Base-by-base conservation (phyloP, 805 yeast species). In the Starmerella etchellsii region DNA sequence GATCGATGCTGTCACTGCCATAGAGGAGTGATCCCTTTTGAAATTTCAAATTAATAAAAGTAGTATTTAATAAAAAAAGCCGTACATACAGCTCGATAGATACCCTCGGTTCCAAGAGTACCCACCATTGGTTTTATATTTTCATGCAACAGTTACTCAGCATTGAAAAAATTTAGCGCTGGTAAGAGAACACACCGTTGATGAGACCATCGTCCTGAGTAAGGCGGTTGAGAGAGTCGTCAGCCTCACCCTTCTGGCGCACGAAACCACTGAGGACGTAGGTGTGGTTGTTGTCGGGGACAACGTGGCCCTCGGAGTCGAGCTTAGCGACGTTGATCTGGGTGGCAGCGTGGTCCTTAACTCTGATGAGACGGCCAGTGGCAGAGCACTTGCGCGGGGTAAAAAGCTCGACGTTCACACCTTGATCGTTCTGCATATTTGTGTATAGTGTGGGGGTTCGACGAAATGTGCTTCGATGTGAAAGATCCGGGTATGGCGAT, bases 331-430 rank as follows among this genome's bases (percentile, higher is more conserved):
- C 77, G 88, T 82, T 88, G 74, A 91, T 81, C 75, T 91, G 98
- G 61, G 91, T 96, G 54, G 97, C 82, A 60, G 96, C 91, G 73
- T 91, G 98, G 74, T 91, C 98, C 78, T 91, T 87, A 65, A 98
- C 87, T 78, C 84, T 85, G 80, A 91, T 87, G 75, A 91, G 85
- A 78, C 96, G 85, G 95, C 85, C 87, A 73, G 98, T 85, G 67
- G 98, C 98, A 73, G 98, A 91, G 79, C 98, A 91, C 78, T 91
- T 91, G 81, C 98, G 84, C 77, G 98, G 98, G 72, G 88, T 94
- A 94, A 91, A 91, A 73, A 91, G 85, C 80, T 91, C 98, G 72
- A 91, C 96, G 96, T 83, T 47, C 64, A 85, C 94, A 72, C 98
- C 97, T 77, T 83, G 85, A 71, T 91, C 97, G 98, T 91, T 88